Conservation (phyloP, 78 protist species). For the Dictyostelium firmibasis region DNA sequence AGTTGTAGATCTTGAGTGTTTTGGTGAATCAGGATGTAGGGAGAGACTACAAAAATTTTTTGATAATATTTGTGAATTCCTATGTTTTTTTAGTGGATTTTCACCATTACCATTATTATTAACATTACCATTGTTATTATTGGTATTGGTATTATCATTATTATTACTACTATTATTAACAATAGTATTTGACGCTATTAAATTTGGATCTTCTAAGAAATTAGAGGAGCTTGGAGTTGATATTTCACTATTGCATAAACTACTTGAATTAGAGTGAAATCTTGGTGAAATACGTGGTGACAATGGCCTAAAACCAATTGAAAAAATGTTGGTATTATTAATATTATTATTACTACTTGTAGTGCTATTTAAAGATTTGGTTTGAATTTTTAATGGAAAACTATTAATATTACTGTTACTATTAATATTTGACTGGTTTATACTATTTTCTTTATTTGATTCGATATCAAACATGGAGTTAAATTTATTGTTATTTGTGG, state of each 20-base stretch:
- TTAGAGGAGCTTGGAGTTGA: background rate
- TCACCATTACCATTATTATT: background rate
- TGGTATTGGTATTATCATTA: background rate
- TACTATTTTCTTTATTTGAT: slow-evolving; percentile 45
- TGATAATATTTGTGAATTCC: slow-evolving; percentile 11
- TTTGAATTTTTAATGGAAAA: background rate
- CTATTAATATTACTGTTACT: background rate
- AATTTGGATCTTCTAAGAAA: background rate
- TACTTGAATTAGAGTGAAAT: background rate
- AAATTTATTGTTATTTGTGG: background rate
- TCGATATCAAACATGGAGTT: background rate
- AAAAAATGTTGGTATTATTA: background rate
- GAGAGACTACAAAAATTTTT: background rate
- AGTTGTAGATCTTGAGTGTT: background rate
- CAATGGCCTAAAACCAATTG: background rate
- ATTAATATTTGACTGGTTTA: slow-evolving; percentile 3
- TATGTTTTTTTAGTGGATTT: slow-evolving; percentile 33
- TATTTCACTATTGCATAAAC: background rate
- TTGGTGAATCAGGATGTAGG: background rate
- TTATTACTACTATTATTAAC: background rate
- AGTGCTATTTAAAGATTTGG: slow-evolving; percentile 4
- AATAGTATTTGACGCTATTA: background rate
- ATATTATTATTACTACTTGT: background rate
- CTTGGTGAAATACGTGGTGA: slow-evolving; percentile 6
- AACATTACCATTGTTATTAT: background rate